Conservation (phyloP, 2,329 filamentous ascomycete species). For the Teratosphaeriaceae sp. region DNA sequence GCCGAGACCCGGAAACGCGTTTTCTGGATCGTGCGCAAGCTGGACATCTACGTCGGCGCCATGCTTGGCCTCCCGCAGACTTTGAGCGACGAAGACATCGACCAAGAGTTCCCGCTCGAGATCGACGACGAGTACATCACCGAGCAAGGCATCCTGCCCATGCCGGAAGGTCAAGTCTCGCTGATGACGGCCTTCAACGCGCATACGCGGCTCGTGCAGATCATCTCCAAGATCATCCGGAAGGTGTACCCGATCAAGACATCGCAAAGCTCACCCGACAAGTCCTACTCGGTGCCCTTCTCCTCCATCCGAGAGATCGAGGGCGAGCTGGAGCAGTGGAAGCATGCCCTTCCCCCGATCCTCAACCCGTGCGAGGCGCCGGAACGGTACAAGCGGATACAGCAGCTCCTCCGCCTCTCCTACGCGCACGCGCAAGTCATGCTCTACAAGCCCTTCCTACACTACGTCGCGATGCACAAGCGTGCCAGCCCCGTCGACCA, state of each 20-base stretch:
- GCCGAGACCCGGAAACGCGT: constrained; percentile 44
- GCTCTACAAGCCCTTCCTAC: constrained; percentile 74
- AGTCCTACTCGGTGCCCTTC: constrained; percentile 57
- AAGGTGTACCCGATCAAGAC: constrained; percentile 59
- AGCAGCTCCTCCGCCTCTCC: constrained; percentile 70
- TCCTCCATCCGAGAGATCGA: constrained; percentile 59
- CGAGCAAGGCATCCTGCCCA: constrained; percentile 42
- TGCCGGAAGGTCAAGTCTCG: constrained; percentile 49
- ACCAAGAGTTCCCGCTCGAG: constrained; percentile 41
- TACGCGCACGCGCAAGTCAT: constrained; percentile 80
- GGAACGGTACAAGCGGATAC: constrained; percentile 59
- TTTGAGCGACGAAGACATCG: constrained; percentile 43
- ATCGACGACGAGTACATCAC: constrained; percentile 48
- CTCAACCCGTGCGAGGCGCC: constrained; percentile 75
- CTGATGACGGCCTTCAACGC: constrained; percentile 56
- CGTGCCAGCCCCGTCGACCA: constrained; percentile 56
- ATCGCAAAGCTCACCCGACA: constrained; percentile 37
- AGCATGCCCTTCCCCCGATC: constrained; percentile 62
- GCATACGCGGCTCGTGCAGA: constrained; percentile 51
- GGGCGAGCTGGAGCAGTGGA: constrained; percentile 56
- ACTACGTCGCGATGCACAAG: constrained; percentile 64
- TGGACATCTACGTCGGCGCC: constrained; percentile 48
- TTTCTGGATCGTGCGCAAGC: constrained; percentile 46
- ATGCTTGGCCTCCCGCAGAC: constrained; percentile 45
- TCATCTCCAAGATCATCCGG: constrained; percentile 56